phyloP scores from a whole-genome alignment of 208 protist genomes.

The Acanthamoeba royreba region DNA sequence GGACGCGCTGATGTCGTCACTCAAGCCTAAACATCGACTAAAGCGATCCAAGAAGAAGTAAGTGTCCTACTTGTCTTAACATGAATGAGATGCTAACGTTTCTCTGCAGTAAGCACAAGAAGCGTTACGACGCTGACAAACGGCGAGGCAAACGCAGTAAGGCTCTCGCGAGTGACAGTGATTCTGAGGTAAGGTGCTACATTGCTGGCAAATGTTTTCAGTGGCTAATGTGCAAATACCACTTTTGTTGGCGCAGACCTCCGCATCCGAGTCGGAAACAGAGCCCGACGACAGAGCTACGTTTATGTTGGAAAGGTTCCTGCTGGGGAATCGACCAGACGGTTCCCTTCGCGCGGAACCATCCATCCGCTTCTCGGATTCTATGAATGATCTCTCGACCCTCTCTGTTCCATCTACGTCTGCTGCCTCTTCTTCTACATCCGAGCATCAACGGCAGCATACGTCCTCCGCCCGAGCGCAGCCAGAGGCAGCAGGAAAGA shows the following conservation, averaged over 20 bases:
- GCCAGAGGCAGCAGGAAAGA: not conserved
- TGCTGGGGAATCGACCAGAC: not conserved
- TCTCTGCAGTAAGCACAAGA: too few species aligned
- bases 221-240: not conserved
- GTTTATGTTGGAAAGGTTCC: not conserved
- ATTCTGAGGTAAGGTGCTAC: too few species aligned
- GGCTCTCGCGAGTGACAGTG: too few species aligned
- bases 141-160: not conserved
- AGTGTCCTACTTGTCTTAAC: not conserved
- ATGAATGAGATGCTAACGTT: too few species aligned
- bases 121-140: not conserved
- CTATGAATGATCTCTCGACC: not conserved
- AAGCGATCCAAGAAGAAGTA: not conserved
- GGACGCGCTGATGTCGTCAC: not conserved
- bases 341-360: not conserved
- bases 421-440: not conserved
- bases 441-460: not conserved
- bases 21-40: not conserved
- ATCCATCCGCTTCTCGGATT: not conserved
- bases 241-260: not conserved
- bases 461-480: not conserved
- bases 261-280: not conserved
- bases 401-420: not conserved
- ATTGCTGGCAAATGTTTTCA: too few species aligned
- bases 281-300: not conserved